Base-by-base conservation (phyloP, 2,329 filamentous ascomycete genomes). In the Sporothrix mexicana region DNA sequence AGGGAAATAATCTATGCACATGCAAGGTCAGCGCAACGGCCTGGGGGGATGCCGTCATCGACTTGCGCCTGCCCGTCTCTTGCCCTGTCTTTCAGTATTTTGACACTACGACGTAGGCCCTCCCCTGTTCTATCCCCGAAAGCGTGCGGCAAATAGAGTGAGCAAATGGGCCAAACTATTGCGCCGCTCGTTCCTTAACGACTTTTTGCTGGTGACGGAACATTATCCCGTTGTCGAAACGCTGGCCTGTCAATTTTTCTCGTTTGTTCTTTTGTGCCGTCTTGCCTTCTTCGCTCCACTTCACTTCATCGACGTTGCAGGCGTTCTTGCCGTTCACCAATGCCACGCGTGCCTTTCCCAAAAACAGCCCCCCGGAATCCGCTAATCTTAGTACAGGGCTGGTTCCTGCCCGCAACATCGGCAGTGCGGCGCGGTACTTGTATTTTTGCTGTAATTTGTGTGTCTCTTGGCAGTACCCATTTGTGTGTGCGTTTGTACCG, bases 361-460 rank as follows among this genome's bases (percentile, higher is more conserved):
- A 45, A 72, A 64, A 47, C 59, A 55, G 43, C 68, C 70, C 72
- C 74, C 74, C 73, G 72, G 70, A 71, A 72, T 70, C 73, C 67
- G 62, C 72, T 68, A 72, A 45, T 53, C 51, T 73, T 74, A 72
- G 68, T 72, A 73, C 72, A 75, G 74, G 72, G 74, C 74, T 73
- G 72, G 64, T 75, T 59, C 59, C 57, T 72, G 66, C 43, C 51
- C 57, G 69, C 25, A 13, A 72, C 59, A 59, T 68, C 71, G 69
- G 62, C 62, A 71, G 23, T 71, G 43, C 23, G 45, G 49, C n/a
- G 43, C 43, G 47, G 62, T 74, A 74, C 73, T 68, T 74, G 17
- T 47, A 2, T 20, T 36, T 30, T 2, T 51, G 15, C 12, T 13
- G 62, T 2, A 10, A 1, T 23, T 25, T 20, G 4, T 45, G n/a